A percentile compares a stretch with the other conserved stretches of the same genome.
phyloP scores from a whole-genome alignment of 2,329 filamentous ascomycete species.

The Verticillium zaregamsianum region DNA sequence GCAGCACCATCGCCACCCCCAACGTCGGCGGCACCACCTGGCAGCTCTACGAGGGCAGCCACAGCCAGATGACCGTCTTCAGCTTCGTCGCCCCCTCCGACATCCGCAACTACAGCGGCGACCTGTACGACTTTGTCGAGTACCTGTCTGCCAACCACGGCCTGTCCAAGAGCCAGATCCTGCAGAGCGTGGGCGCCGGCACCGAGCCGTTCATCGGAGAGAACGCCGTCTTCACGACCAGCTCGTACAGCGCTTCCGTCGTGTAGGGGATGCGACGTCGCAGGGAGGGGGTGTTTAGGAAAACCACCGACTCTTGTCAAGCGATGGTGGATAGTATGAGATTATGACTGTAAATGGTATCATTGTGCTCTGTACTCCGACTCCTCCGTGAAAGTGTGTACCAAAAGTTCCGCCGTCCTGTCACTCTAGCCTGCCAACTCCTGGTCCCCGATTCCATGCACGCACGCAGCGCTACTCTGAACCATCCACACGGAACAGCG shows the following conservation, averaged over 20 bases:
- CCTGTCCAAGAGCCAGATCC: conserved; percentile 30
- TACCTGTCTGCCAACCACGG: conserved; percentile 49
- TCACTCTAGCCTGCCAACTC: too few relatives aligned
- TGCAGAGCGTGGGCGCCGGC: conserved; percentile 42
- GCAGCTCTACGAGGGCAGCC: conserved; percentile 57
- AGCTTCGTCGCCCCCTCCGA: conserved; percentile 41
- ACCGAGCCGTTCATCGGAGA: conserved; percentile 53
- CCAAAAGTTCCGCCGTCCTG: too few relatives aligned
- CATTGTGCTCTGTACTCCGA: neutral
- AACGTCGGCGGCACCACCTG: conserved; percentile 50
- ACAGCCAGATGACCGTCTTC: conserved; percentile 56
- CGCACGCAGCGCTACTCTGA: neutral
- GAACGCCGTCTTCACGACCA: conserved; percentile 22
- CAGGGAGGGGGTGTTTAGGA: neutral
- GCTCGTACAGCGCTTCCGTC: conserved; percentile 8
- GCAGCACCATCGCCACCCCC: conserved; percentile 47
- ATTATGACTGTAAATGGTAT: neutral
- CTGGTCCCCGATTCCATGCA: too few relatives aligned
- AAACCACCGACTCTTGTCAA: neutral
- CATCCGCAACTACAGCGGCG: conserved; percentile 49
- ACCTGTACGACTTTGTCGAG: conserved; percentile 52
- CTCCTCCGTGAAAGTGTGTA: too few relatives aligned
- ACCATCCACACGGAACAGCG: conserved; percentile 14
- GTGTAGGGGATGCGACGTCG: neutral
- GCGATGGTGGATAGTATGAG: neutral